Evolutionary conservation across 225 moss, liverwort and hornwort species (phyloP), one percentile per base, ranked within the genome.

Genomic region (Asterella californica): DNA sequence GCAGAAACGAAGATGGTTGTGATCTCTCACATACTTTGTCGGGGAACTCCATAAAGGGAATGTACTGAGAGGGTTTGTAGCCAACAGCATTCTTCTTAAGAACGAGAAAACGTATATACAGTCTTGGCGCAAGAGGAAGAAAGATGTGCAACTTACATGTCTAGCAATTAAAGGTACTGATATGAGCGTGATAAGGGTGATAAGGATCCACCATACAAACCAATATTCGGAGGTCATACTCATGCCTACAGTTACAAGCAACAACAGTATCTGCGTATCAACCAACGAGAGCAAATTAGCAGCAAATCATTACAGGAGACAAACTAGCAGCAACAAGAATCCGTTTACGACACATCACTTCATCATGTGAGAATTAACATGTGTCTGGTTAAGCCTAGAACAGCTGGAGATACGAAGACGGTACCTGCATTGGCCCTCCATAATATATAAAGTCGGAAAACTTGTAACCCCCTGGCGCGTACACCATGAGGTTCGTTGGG

Each of bases 401-500:
- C n/a, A n/a, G n/a, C n/a, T 4, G 4, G 53, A 38, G 45, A 45
- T 10, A 25, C 38, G 22, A 42, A 45, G 34, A 38, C 65, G 49
- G 9, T 80, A 96, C 96, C 85, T 96, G 96, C 66, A 96, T 47
- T 7, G 91, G 89, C 74, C 94, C 94, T 73, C 96, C 96, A 1
- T 90, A 96, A 74, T 78, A 80, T 49, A 96, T 88, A 50, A 88
- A 96, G 81, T 96, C 94, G 11, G 70, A 63, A 60, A 94, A 96
- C 45, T 88, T 94, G 25, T 96, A 96, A 79, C 85, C 89, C 49
- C 96, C 96, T 1, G 90, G 83, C 22, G 42, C 77, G 38, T 92
- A 94, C 2, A 96, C 94, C 94, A 96, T 92, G 7, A 96, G 91
- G 66, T 94, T 96, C 18, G 96, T 94, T 34, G 96, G 84, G 68